phyloP scores from a whole-genome alignment of 768 basidiomycete species.

The Rhizopogon vulgaris region DNA sequence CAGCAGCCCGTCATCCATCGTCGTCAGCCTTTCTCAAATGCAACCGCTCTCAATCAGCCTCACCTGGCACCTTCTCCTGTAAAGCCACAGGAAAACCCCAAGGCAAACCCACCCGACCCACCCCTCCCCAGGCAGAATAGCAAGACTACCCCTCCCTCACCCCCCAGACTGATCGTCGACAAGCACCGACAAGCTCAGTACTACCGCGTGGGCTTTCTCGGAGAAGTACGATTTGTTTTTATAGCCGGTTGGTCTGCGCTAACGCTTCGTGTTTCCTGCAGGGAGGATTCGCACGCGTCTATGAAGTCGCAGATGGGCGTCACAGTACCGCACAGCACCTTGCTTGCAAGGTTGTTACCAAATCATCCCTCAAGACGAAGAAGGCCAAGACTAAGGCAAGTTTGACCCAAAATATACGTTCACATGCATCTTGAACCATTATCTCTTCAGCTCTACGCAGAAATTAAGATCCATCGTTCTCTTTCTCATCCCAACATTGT shows the following conservation, averaged over 20 bases:
- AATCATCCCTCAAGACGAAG: conserved; percentile 85
- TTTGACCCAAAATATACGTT: conserved; percentile 22
- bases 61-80: conserved; percentile 24
- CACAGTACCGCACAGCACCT: conserved; percentile 40
- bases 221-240: conserved; percentile 55
- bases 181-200: conserved; percentile 51
- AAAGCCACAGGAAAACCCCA: conserved; percentile 33
- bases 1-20: conserved; percentile 21
- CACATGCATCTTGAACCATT: not conserved
- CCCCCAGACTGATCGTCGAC: conserved; percentile 71
- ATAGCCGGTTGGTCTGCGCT: not conserved
- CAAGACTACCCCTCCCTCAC: conserved; percentile 76
- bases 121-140: conserved; percentile 78
- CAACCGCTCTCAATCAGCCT: conserved; percentile 30
- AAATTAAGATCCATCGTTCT: conserved; percentile 95
- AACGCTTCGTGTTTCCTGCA: conserved; percentile 13
- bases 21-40: conserved; percentile 39
- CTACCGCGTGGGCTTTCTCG: conserved; percentile 74
- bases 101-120: conserved; percentile 42
- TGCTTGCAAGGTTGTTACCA: conserved; percentile 95
- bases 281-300: conserved; percentile 96
- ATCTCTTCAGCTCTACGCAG: conserved; percentile 76
- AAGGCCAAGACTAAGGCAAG: conserved; percentile 90
- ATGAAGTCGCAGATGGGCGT: conserved; percentile 76
- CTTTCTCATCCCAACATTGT: conserved; percentile 93